These are phyloP conservation scores for Sistotremastrum suecicum DNA, from an alignment of 768 basidiomycete species.

Conservation along the genomic window DNA sequence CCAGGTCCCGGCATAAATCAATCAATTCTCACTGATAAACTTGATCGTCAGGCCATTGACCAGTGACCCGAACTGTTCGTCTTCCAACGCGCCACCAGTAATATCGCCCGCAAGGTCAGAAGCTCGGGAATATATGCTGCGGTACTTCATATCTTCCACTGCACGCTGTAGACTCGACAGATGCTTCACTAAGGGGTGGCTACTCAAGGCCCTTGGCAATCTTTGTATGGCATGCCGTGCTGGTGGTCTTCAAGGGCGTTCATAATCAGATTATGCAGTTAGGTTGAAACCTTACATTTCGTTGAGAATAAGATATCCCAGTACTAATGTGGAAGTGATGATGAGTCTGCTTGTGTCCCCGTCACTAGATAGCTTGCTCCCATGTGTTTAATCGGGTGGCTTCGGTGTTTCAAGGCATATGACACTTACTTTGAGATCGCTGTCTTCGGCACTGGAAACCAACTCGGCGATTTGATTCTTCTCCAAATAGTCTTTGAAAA, in stretches of 20 bases:
- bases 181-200: conserved; percentile 31
- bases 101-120: conserved; percentile 31
- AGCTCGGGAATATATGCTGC: conserved; percentile 38
- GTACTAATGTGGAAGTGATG: conserved; percentile 42
- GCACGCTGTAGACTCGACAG: conserved; percentile 34
- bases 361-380: conserved; percentile 22
- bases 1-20: neutral
- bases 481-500: conserved; percentile 27
- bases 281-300: conserved; percentile 33
- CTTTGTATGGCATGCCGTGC: conserved; percentile 45
- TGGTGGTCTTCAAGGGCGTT: conserved; percentile 28
- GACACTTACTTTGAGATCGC: conserved; percentile 37
- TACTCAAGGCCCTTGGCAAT: conserved; percentile 32
- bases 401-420: neutral
- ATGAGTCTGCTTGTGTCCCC: conserved; percentile 32
- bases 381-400: neutral
- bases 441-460: conserved; percentile 7
- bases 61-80: conserved; percentile 27
- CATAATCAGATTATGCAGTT: neutral
- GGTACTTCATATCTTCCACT: conserved; percentile 40
- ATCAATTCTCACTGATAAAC: conserved; percentile 36
- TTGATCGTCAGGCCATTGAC: conserved; percentile 11
- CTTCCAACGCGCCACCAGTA: conserved; percentile 29
- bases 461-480: conserved; percentile 36
- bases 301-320: conserved; percentile 51